Evolutionary conservation across 2,329 filamentous ascomycete genomes (phyloP).

Genomic region (Periconia macrospinosa): DNA sequence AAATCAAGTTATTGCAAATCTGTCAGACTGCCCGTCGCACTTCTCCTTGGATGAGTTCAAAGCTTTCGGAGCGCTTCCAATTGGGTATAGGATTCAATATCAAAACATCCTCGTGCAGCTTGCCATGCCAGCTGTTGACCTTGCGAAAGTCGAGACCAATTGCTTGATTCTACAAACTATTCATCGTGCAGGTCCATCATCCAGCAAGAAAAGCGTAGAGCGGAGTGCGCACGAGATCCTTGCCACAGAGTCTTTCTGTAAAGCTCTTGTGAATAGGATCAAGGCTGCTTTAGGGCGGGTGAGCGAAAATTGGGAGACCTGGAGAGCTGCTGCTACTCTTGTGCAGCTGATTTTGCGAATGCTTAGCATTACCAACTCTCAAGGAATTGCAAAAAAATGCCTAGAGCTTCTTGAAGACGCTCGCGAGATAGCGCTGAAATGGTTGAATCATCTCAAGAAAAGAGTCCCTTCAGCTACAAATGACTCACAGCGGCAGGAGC

Average conservation of each 20-base stretch:
- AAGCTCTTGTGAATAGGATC: conserved; percentile 18
- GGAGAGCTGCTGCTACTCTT: conserved; percentile 45
- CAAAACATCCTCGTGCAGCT: conserved; percentile 58
- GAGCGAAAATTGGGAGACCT: conserved; percentile 42
- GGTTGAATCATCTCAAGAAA: conserved; percentile 41
- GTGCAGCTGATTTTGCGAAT: conserved; percentile 48
- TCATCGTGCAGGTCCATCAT: conserved; percentile 50
- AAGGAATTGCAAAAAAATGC: conserved; percentile 21
- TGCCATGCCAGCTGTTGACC: conserved; percentile 51
- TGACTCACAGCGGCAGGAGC: conserved; percentile 24
- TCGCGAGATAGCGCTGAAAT: conserved; percentile 43
- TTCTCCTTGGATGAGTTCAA: conserved; percentile 60
- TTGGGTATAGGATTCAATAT: conserved; percentile 58
- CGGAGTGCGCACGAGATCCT: conserved; percentile 45
- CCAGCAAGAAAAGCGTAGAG: conserved; percentile 6
- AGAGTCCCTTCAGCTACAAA: conserved; percentile 24
- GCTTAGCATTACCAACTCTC: conserved; percentile 42
- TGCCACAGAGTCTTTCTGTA: conserved; percentile 36
- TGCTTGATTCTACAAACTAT: conserved; percentile 54
- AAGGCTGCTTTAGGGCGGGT: conserved; percentile 11
- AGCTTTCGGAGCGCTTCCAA: conserved; percentile 51
- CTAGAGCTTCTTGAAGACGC: conserved; percentile 35
- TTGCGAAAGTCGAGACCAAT: conserved; percentile 53
- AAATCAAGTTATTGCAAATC: conserved; percentile 54
- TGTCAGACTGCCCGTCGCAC: conserved; percentile 47